Evolutionary conservation across 106 monocot species (phyloP).

Genomic region (Acanthochlamys bracteata): DNA sequence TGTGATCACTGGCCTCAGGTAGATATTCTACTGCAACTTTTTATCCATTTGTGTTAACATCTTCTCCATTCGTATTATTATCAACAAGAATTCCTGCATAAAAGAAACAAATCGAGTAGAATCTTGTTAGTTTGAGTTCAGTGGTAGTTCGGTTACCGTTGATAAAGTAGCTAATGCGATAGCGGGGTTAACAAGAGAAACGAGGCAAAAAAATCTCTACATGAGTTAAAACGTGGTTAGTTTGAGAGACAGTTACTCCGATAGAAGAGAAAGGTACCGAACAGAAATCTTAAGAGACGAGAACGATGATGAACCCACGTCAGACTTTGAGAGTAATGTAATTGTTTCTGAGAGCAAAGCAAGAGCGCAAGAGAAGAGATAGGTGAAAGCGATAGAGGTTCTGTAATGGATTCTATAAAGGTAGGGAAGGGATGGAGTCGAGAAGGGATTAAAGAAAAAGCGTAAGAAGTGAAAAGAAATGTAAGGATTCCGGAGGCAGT

Average conservation of each 20-base stretch:
- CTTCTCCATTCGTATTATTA: no score
- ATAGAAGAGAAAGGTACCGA: constrained; percentile 26
- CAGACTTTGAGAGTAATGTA: constrained; percentile 11
- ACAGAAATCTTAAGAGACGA: constrained; percentile 21
- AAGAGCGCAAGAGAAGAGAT: constrained; percentile 19
- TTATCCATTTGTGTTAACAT: no score
- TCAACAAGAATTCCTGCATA: no score
- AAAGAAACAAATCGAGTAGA: no score
- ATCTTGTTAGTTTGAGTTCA: no score
- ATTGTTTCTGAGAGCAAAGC: constrained; percentile 10
- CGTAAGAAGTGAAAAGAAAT: constrained; percentile 19
- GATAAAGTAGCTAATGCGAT: constrained; percentile 23
- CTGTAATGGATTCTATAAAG: constrained; percentile 27
- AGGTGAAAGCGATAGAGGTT: constrained; percentile 26
- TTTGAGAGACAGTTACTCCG: constrained; percentile 27
- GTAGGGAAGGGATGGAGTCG: constrained; percentile 15
- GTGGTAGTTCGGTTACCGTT: no score
- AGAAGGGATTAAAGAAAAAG: constrained; percentile 24
- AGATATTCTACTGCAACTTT: no score
- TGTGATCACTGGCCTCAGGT: no score
- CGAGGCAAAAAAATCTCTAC: constrained; percentile 18
- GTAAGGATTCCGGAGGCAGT: constrained; percentile 21
- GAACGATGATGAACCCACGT: constrained; percentile 28
- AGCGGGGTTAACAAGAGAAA: constrained; percentile 9
- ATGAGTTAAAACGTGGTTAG: constrained; percentile 23